A percentile compares a stretch with the other conserved stretches of the same genome.
Conservation (phyloP, 2,329 filamentous ascomycete species). For the Akanthomyces dipterigenus region DNA sequence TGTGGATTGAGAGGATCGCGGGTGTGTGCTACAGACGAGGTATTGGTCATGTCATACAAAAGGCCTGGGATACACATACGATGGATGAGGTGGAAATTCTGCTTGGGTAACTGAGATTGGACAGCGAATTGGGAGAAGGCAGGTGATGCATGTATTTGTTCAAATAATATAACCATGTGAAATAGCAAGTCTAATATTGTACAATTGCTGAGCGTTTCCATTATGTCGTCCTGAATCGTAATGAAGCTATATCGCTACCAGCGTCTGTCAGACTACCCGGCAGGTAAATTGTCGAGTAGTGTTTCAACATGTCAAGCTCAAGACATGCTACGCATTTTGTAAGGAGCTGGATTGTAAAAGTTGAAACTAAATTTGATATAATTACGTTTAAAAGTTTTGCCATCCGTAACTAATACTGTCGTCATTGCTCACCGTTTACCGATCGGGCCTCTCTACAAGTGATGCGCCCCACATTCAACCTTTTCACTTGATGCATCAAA, state of each 20-base stretch:
- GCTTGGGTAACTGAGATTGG: slow-evolving; percentile 27
- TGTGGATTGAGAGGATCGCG: slow-evolving; percentile 40
- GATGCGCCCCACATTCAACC: background rate
- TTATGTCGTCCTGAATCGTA: background rate
- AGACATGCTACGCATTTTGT: too few relatives aligned
- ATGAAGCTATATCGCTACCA: too few relatives aligned
- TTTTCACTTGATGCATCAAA: slow-evolving; percentile 1
- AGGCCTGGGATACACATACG: slow-evolving; percentile 34
- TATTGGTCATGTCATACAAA: slow-evolving; percentile 35
- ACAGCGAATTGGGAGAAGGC: background rate
- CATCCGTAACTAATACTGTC: background rate
- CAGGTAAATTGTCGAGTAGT: too few relatives aligned
- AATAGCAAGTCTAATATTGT: slow-evolving; percentile 1
- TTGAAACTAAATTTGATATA: background rate
- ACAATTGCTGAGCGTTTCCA: background rate
- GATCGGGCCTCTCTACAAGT: background rate
- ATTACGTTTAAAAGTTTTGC: background rate
- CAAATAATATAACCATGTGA: background rate
- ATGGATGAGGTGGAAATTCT: slow-evolving; percentile 35
- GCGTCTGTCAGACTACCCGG: background rate
- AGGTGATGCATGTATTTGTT: background rate
- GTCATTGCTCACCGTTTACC: background rate
- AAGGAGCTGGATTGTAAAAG: background rate
- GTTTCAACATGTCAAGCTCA: too few relatives aligned
- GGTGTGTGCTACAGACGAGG: slow-evolving; percentile 35